Evolutionary conservation across 805 yeast species (phyloP).

Genomic region (Cephaloascus fragrans): DNA sequence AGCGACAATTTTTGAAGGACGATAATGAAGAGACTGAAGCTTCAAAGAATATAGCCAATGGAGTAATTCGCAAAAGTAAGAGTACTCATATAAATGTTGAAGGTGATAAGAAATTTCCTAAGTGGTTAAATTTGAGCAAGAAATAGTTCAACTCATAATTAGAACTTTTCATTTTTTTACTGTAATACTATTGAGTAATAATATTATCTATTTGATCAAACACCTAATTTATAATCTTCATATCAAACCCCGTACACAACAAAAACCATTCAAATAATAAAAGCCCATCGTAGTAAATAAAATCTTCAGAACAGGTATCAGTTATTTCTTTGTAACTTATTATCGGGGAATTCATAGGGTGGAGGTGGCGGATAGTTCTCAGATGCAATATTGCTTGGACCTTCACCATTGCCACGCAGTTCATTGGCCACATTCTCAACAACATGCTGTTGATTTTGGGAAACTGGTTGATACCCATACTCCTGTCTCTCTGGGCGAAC

Average conservation of each 20-base stretch:
- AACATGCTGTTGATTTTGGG: background rate
- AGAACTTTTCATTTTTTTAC: too few relatives aligned
- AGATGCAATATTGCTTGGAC: background rate
- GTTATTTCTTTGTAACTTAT: background rate
- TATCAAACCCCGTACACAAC: too few relatives aligned
- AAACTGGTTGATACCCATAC: background rate
- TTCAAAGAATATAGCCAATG: conserved; percentile 1
- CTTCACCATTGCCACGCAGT: background rate
- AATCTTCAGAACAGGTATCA: background rate
- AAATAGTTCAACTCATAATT: conserved; percentile 13
- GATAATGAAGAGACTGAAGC: background rate
- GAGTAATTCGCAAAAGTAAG: background rate
- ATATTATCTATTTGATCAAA: too few relatives aligned
- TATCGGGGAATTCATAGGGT: background rate
- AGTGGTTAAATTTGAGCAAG: conserved; percentile 29
- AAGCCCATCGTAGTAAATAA: too few relatives aligned
- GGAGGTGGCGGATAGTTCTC: background rate
- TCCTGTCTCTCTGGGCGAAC: background rate
- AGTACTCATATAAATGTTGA: background rate
- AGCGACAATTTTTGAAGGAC: conserved; percentile 3
- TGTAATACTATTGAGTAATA: too few relatives aligned
- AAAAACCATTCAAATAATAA: too few relatives aligned
- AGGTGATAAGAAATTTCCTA: conserved; percentile 19
- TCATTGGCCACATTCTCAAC: too few relatives aligned
- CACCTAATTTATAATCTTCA: too few relatives aligned